Conservation (phyloP, 2,329 filamentous ascomycete species). For the Colletotrichum filicis region DNA sequence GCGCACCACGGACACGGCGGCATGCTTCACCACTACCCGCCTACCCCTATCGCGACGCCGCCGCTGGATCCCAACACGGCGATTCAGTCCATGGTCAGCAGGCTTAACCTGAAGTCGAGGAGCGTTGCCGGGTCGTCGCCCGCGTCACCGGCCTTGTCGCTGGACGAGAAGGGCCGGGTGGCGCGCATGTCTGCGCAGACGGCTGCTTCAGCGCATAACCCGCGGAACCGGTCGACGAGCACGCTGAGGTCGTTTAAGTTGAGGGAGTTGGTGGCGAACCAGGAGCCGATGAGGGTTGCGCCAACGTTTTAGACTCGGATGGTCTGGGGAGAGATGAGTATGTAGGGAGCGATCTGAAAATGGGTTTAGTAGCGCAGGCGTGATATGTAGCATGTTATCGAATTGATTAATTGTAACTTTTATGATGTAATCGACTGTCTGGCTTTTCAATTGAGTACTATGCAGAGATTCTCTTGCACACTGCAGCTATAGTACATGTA, state of each 20-base stretch:
- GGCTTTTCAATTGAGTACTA: too few species aligned
- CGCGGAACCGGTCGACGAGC: slow-evolving; percentile 34
- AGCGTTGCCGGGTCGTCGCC: slow-evolving; percentile 34
- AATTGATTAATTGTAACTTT: too few species aligned
- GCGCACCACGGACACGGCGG: slow-evolving; percentile 1
- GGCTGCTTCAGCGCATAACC: neutral
- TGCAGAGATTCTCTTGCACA: too few species aligned
- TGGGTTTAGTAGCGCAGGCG: too few species aligned
- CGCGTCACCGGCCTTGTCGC: slow-evolving; percentile 36
- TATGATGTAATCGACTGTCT: too few species aligned
- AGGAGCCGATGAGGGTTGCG: slow-evolving; percentile 23
- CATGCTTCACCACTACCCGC: slow-evolving; percentile 33
- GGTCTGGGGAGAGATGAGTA: neutral
- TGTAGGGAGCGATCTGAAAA: neutral
- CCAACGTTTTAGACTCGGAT: slow-evolving; percentile 8
- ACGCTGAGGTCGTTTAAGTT: slow-evolving; percentile 40
- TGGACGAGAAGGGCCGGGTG: slow-evolving; percentile 26
- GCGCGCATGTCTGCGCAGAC: slow-evolving; percentile 15
- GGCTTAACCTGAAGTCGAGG: slow-evolving; percentile 46
- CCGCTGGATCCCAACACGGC: slow-evolving; percentile 42
- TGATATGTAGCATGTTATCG: too few species aligned
- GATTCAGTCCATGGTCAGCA: slow-evolving; percentile 46
- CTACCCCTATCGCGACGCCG: slow-evolving; percentile 39
- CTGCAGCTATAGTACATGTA: too few species aligned
- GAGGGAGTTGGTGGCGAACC: slow-evolving; percentile 30